Base-by-base conservation (phyloP, 345 rosid species). In the Mallotus nudiflorus region DNA sequence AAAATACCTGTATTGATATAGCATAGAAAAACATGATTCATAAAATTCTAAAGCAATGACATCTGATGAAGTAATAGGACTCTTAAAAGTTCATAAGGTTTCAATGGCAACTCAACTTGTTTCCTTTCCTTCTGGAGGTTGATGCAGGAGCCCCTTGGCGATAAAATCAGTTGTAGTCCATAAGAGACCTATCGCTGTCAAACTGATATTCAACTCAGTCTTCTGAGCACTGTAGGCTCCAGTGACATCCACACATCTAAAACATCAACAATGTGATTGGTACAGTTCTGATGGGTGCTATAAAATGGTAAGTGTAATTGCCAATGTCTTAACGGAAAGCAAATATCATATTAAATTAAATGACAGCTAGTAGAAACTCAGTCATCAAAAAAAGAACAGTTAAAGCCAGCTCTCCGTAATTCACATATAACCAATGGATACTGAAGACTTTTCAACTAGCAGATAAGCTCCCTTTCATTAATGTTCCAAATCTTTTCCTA, bases 181-280 rank as follows among this genome's bases (percentile, higher is more conserved):
- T 68, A 95, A 77, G 54, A 95, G 91, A 72, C 99, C 94, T 67
- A 95, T 83, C 60, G 99, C 93, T 67, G 99, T 92, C 84, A 95
- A 80, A 81, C 98, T 95, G 77, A 95, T 90, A 77, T 95, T 95
- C 76, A 92, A 77, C 82, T 92, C 98, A 33, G 94, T 84, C 82
- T 87, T 89, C 76, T 95, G 99, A 75, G 88, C 84, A 85, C 98
- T 86, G 74, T 95, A 95, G 44, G 97, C 99, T 82, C 99, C 98
- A 77, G 94, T 90, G 61, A 95, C 99, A 78, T 95, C 97, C 48
- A 92, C 84, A 82, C 98, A 92, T 81, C 98, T 94, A 91, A 76
- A 84, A 69, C 64, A 68, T 57, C 50, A 66, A 69, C 70, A 83
- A 56, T 46, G 45, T 58, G 42, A 84, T 25, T 56, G 40, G 69